Conservation (phyloP, 768 basidiomycete genomes). For the Tubosaeta sp. region DNA sequence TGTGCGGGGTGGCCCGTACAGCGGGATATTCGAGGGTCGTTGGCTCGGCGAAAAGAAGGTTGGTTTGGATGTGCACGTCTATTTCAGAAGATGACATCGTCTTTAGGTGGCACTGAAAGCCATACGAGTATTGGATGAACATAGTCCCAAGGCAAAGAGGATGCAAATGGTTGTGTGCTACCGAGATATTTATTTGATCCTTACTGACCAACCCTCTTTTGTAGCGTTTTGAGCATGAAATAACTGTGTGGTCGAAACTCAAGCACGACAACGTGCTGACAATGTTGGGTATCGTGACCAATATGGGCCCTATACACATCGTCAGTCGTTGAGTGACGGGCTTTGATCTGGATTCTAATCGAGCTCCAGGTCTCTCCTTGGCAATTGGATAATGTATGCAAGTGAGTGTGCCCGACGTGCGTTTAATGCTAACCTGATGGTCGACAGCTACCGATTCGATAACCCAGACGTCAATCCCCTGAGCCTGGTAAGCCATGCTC, state of each 20-base stretch:
- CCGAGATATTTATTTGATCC: neutral
- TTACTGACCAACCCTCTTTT: neutral
- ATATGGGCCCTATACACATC: constrained; percentile 50
- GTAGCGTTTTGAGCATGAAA: constrained; percentile 56
- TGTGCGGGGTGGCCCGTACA: constrained; percentile 49
- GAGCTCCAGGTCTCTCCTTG: constrained; percentile 54
- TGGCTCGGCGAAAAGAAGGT: constrained; percentile 57
- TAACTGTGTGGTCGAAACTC: constrained; percentile 49
- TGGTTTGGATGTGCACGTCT: neutral
- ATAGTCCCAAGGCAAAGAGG: constrained; percentile 41
- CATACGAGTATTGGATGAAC: constrained; percentile 42
- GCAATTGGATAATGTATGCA: constrained; percentile 54
- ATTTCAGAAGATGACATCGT: neutral
- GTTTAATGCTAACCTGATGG: neutral
- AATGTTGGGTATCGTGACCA: constrained; percentile 55
- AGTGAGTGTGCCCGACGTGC: constrained; percentile 31
- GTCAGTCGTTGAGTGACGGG: constrained; percentile 21
- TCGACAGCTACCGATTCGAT: constrained; percentile 38
- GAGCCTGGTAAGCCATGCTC: constrained; percentile 33
- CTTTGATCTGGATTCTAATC: neutral
- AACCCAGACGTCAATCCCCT: constrained; percentile 38
- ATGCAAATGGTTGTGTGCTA: constrained; percentile 29
- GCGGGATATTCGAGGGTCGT: constrained; percentile 50
- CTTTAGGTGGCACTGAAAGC: constrained; percentile 55
- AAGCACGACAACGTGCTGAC: constrained; percentile 42